Evolutionary conservation across 108 stramenopile genomes (phyloP), one percentile per base, ranked within the genome.

Genomic region (Skeletonema menzelii): DNA sequence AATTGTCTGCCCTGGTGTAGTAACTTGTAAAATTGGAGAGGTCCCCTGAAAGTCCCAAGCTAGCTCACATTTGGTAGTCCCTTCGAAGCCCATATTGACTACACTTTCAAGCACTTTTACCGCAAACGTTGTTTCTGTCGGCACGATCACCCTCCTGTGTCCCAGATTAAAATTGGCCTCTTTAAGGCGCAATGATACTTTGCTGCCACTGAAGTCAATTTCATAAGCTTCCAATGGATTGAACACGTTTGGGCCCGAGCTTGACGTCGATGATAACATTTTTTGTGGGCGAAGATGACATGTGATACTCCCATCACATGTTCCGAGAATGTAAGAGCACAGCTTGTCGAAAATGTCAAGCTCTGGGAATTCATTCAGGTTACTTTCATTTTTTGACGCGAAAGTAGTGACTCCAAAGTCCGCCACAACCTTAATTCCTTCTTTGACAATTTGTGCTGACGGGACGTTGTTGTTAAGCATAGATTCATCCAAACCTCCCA

Each of bases 191-290:
- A 90, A 63, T 7, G 86, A 79, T n/a, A 89, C 61, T 22, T 67
- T 65, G 19, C 88, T 87, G 27, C 89, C 89, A 27, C 88, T 87
- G 68, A 86, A 95, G 67, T 92, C 90, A 72, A 95, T 87, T 75
- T 95, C 91, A 47, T 95, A 95, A 13, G 94, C 94, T 65, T 95
- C 94, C n/a, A 95, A 63, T 11, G 94, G 91, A 72, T 95, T 92
- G 72, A 91, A 90, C 37, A 89, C 74, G 58, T 92, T 92, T 6
- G 90, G 88, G 26, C 88, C 90, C 19, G 80, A 80, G 12, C 79
- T 84, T 27, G 62, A 63, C 7, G 66, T 34, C 7, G 72, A 61
- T 27, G 42, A 42, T 27, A 58, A 34, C 11, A 88, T 22, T 4
- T 56, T 47, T 66, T 92, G 94, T n/a, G 94, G 94, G 26, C 90